Conservation (phyloP, 208 protist species). For the Trypanosoma vivax region DNA sequence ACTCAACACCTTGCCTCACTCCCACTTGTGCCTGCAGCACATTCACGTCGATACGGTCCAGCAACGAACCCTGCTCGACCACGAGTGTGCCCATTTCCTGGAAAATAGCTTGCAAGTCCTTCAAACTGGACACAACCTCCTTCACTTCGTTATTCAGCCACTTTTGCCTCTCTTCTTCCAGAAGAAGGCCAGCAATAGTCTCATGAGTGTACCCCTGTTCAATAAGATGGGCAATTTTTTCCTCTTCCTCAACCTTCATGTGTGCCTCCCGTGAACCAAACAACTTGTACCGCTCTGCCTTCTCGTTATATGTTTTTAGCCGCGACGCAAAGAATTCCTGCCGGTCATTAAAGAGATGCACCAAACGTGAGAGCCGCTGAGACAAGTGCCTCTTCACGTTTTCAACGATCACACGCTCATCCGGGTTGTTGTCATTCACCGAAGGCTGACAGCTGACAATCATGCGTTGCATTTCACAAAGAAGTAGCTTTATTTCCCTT, state of each 20-base stretch:
- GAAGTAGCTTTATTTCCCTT: conserved; percentile 29
- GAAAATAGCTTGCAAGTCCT: conserved; percentile 84
- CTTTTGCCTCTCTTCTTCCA: conserved; percentile 51
- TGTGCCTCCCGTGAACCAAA: conserved; percentile 45
- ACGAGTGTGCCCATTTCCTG: conserved; percentile 68
- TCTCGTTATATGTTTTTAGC: conserved; percentile 43
- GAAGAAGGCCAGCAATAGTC: conserved; percentile 70
- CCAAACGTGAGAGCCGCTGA: conserved; percentile 26
- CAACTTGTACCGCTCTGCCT: conserved; percentile 44
- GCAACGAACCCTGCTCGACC: conserved; percentile 82
- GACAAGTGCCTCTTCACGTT: conserved; percentile 50
- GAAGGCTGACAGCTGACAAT: conserved; percentile 40
- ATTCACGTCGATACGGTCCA: conserved; percentile 92
- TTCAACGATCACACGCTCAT: conserved; percentile 39
- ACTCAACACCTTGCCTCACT: conserved; percentile 44
- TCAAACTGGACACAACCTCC: conserved; percentile 72
- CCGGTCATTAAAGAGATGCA: conserved; percentile 35
- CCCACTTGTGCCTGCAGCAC: conserved; percentile 53
- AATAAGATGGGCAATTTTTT: conserved; percentile 56
- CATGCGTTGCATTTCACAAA: conserved; percentile 65
- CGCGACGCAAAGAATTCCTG: conserved; percentile 57
- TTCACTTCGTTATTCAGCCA: conserved; percentile 68
- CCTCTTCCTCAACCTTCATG: conserved; percentile 49
- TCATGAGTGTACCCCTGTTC: conserved; percentile 70
- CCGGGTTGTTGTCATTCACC: conserved; percentile 26